Evolutionary conservation across 257 asterid genomes (phyloP).

Genomic region (Solanum medicagineum): DNA sequence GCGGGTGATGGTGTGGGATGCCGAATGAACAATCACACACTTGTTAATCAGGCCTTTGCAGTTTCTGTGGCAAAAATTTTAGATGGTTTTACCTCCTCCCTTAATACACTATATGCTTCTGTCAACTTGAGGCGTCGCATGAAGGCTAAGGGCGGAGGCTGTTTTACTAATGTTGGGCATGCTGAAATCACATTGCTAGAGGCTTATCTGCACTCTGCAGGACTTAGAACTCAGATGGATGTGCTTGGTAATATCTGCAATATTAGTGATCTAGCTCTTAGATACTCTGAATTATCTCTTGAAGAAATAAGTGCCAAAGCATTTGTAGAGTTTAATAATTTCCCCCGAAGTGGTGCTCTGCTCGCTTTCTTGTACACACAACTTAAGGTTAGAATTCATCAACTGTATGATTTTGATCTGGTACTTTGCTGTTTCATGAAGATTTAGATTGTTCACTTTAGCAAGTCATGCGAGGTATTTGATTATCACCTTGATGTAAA

Average conservation of each 20-base stretch:
- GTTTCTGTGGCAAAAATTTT: conserved; percentile 68
- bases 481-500: neutral
- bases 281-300: conserved; percentile 43
- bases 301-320: conserved; percentile 47
- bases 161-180: conserved; percentile 66
- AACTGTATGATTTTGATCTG: neutral
- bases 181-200: conserved; percentile 73
- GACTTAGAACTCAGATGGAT: conserved; percentile 71
- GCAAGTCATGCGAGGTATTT: neutral
- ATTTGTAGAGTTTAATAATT: conserved; percentile 34
- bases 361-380: conserved; percentile 71
- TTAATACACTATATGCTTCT: conserved; percentile 72
- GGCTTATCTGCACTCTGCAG: conserved; percentile 70
- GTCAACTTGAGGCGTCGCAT: conserved; percentile 51
- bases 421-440: neutral
- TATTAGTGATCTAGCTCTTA: conserved; percentile 41
- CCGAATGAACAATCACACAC: conserved; percentile 20
- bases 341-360: conserved; percentile 76
- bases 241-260: conserved; percentile 85
- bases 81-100: conserved; percentile 65
- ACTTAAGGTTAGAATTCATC: conserved; percentile 53
- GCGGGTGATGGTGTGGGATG: conserved; percentile 15
- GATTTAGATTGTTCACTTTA: neutral
- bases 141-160: conserved; percentile 47
- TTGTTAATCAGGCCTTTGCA: conserved; percentile 90